Conservation (phyloP, 352 stramenopile species). For the Pythium coloratum region DNA sequence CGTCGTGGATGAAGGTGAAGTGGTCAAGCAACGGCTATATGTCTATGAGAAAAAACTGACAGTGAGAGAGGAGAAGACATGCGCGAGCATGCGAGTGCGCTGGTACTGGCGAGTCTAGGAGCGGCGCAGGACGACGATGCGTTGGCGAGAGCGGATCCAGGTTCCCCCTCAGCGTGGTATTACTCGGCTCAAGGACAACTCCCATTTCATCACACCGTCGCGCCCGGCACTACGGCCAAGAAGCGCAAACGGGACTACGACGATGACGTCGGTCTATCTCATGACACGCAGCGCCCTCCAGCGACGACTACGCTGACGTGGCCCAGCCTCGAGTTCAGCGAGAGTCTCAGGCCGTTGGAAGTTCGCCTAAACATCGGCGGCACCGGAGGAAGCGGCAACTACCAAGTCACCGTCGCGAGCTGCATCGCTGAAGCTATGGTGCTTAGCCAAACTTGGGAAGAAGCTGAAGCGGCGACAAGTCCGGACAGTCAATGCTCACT, state of each 20-base stretch:
- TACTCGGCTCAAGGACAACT: constrained; percentile 6
- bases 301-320: constrained; percentile 9
- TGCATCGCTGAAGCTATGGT: constrained; percentile 38
- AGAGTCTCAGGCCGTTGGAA: constrained; percentile 48
- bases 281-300: not conserved
- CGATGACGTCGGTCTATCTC: not conserved
- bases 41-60: not conserved
- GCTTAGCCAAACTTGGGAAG: not conserved
- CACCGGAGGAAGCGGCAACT: not conserved
- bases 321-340: constrained; percentile 26
- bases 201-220: not conserved
- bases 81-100: constrained; percentile 15
- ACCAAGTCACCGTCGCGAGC: constrained; percentile 25
- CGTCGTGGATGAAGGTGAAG: not conserved
- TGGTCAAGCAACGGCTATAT: not conserved
- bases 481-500: not conserved
- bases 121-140: not conserved
- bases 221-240: not conserved
- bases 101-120: constrained; percentile 30
- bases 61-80: constrained; percentile 6
- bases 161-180: not conserved
- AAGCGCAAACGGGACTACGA: constrained; percentile 20
- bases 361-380: constrained; percentile 41
- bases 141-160: not conserved
- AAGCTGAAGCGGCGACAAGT: not conserved